Evolutionary conservation across 2,329 filamentous ascomycete genomes (phyloP), one percentile per base, ranked within the genome.

Genomic region (Colletotrichum australisinense): DNA sequence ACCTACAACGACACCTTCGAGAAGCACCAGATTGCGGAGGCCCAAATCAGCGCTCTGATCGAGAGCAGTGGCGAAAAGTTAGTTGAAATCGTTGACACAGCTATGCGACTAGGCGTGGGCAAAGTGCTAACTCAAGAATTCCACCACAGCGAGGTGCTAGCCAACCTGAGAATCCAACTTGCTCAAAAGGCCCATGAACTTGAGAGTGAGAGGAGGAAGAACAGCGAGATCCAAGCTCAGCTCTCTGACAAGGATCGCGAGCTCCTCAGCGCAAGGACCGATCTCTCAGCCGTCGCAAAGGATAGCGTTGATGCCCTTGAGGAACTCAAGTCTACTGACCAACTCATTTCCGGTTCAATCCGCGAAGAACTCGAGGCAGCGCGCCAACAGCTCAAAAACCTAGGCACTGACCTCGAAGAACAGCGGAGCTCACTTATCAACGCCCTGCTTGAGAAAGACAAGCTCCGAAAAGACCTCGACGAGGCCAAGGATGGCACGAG

Each of bases 391-490:
- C 83, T 87, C 75, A 86, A 85, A 69, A 80, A 84, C 67, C 80
- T 88, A 63, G 84, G 83, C 73, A 83, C 85, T 67, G 89, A 92
- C 78, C 84, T 86, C 63, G 89, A 91, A 66, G 84, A 87, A 73
- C 86, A 90, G 77, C 89, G 90, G 81, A 86, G 86, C 59, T 90
- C 92, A 78, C 85, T 92, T 28, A 86, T 92, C 76, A 86, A 90
- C 53, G 87, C 89, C 57, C 84, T 92, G 22, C 84, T 92, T 58
- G 86, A 88, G 75, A 92, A 92, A 79, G 90, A 92, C 73, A 88
- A 88, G 79, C 83, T 91, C 67, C 86, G 88, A 67, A 88, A 89
- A 79, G 85, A 89, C 71, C 81, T 86, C 46, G 88, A 89, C 75
- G 84, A 86, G 63, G 80, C 81, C 67, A 84, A 80, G 67, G 85